Evolutionary conservation across 2,329 filamentous ascomycete genomes (phyloP).

Genomic region (Fusarium buxicola): DNA sequence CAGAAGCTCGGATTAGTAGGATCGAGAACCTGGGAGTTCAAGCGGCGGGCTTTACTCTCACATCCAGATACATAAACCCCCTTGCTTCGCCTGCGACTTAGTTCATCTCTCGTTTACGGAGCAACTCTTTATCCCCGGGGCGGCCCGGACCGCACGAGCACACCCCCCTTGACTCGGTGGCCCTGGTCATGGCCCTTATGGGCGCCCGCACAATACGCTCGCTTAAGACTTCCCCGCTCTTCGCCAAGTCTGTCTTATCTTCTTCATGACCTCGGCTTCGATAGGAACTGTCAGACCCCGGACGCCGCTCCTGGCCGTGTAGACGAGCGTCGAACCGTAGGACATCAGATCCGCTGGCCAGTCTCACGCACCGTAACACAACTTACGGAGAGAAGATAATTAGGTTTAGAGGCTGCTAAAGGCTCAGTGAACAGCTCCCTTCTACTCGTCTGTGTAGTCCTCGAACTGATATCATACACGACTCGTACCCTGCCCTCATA

Average conservation of each 20-base stretch:
- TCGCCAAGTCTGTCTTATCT: not conserved
- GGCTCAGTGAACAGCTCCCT: not conserved
- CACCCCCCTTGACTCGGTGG: not conserved
- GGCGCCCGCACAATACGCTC: slow-evolving; percentile 5
- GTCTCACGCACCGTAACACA: too few species aligned
- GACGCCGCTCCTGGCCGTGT: too few species aligned
- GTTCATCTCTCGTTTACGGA: not conserved
- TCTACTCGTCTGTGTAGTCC: too few species aligned
- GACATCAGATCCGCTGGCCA: too few species aligned
- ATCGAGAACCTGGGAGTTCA: too few species aligned
- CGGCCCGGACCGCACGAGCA: too few species aligned
- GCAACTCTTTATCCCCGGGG: too few species aligned
- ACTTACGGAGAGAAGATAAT: too few species aligned
- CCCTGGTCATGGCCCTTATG: not conserved
- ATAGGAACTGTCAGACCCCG: not conserved
- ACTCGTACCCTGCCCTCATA: not conserved
- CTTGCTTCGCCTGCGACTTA: too few species aligned
- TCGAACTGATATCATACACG: not conserved
- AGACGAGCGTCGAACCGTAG: too few species aligned
- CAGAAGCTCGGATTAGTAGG: not conserved
- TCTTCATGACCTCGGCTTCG: not conserved
- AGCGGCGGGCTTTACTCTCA: too few species aligned
- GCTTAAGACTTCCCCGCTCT: slow-evolving; percentile 3
- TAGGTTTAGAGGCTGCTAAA: not conserved
- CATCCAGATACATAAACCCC: too few species aligned